Percentiles rank a stretch among this genome's conserved stretches.
phyloP scores from a whole-genome alignment of 2,329 filamentous ascomycete genomes.

The Xylaria sp. region DNA sequence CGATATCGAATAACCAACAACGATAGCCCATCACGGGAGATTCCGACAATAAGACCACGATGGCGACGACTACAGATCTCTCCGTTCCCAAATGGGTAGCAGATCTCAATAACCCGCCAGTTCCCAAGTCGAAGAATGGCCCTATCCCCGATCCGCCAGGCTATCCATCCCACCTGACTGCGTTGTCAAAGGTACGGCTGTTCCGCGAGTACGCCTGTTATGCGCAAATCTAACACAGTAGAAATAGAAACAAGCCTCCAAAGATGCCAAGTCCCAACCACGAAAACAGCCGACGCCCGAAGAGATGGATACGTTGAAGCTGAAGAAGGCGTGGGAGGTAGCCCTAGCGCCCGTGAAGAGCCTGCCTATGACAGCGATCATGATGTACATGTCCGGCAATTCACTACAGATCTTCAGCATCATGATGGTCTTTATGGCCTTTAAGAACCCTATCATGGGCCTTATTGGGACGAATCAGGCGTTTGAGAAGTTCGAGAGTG shows the following conservation, averaged over 20 bases:
- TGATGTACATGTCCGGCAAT: conserved; percentile 99
- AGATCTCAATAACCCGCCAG: conserved; percentile 73
- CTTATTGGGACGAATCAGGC: conserved; percentile 80
- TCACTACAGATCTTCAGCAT: conserved; percentile 98
- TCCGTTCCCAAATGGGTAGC: conserved; percentile 77
- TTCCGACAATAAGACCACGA: neutral
- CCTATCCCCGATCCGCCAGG: conserved; percentile 85
- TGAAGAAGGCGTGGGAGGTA: conserved; percentile 99
- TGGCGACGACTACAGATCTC: conserved; percentile 34
- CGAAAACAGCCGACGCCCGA: conserved; percentile 73
- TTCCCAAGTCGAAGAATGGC: conserved; percentile 65
- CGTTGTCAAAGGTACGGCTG: conserved; percentile 58
- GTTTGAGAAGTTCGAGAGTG: conserved; percentile 90
- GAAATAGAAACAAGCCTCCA: conserved; percentile 52
- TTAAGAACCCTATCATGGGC: conserved; percentile 92
- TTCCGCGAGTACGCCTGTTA: conserved; percentile 1
- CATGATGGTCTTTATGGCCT: conserved; percentile 99
- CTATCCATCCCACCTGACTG: conserved; percentile 60
- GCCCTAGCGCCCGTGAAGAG: conserved; percentile 91
- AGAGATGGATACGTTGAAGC: conserved; percentile 92
- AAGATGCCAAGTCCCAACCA: conserved; percentile 51
- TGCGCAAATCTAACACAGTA: neutral
- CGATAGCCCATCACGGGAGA: neutral
- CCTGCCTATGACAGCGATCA: conserved; percentile 96
- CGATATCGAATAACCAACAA: neutral